Evolutionary conservation across 1,284 basidiomycete genomes (phyloP).

Genomic region (Ustilago cynodontis): DNA sequence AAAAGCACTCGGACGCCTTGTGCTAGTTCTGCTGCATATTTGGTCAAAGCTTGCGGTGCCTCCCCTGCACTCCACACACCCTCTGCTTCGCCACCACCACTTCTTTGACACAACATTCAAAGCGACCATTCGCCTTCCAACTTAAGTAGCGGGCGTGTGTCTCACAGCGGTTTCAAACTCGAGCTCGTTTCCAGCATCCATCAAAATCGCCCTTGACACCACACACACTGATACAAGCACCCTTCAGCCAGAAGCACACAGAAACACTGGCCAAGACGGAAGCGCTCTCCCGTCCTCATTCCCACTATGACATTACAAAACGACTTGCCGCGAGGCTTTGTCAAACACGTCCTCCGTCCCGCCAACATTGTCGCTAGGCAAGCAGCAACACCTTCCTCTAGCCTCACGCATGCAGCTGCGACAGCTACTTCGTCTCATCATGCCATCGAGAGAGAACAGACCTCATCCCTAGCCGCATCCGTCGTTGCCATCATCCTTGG

Average conservation of each 20-base stretch:
- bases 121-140: no score
- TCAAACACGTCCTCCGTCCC: constrained; percentile 46
- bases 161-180: no score
- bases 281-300: not conserved
- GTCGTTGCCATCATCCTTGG: constrained; percentile 45
- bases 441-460: constrained; percentile 24
- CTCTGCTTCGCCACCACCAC: no score
- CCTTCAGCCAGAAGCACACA: not conserved
- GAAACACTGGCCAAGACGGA: not conserved
- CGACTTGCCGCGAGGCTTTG: constrained; percentile 42
- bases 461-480: constrained; percentile 33
- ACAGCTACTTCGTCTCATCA: not conserved
- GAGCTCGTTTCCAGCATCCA: no score
- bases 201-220: no score
- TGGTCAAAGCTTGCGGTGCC: no score
- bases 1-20: no score
- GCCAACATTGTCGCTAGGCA: constrained; percentile 27
- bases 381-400: constrained; percentile 14
- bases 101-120: no score
- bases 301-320: constrained; percentile 31
- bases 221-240: not conserved
- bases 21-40: no score
- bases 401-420: constrained; percentile 8
- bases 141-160: no score
- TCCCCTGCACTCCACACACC: no score